Base-by-base conservation (phyloP, 164 flowering plant species). In the Stephania japonica region DNA sequence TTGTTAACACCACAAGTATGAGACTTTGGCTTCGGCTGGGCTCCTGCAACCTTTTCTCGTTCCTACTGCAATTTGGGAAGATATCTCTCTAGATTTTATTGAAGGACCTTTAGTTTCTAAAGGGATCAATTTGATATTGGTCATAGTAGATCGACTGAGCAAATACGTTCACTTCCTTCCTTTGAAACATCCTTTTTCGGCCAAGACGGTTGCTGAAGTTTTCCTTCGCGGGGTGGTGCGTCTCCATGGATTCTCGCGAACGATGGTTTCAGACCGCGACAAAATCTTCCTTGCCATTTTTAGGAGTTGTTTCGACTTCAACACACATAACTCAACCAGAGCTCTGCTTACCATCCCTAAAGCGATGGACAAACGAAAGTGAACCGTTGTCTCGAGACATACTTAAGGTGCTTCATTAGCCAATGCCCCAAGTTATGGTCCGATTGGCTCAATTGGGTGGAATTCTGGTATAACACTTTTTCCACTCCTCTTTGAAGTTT, bases 401-500 rank as follows among this genome's bases (percentile, higher is more conserved):
- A 10, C 38, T 32, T 32, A 32, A 32, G 38, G 38, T 32, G 38
- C 4, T 32, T 32, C 38, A 32, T 32, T 4, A 6, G 18, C 16
- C 23, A 38, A 10, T 7, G 41, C 6, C 70, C 70, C 14, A 32
- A 32, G 38, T 32, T 7, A 8, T 7, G 14, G 19, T 4, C 41
- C 47, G 70, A 41, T 14, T 24, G 5, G 4, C 9, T 16, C 4
- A 23, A 13, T 67, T 67, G 70, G 70, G 69, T 13, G 4, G 44
- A 67, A 21, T 67, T 18, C 38, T 67, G 70, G 21, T 67, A 67
- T 24, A 67, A 67, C 11, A 67, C 12, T 67, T 13, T 16, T 67
- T 13, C 10, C 49, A 67, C 10, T 6, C 44, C 1, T 38, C 70
- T 4, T 14, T 23, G 6, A 10, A 47, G 14, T 32, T 7, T 8